Evolutionary conservation across 1,284 basidiomycete species (phyloP), one percentile per base, ranked within the genome.

Genomic region (Cutaneotrichosporon mucoides): DNA sequence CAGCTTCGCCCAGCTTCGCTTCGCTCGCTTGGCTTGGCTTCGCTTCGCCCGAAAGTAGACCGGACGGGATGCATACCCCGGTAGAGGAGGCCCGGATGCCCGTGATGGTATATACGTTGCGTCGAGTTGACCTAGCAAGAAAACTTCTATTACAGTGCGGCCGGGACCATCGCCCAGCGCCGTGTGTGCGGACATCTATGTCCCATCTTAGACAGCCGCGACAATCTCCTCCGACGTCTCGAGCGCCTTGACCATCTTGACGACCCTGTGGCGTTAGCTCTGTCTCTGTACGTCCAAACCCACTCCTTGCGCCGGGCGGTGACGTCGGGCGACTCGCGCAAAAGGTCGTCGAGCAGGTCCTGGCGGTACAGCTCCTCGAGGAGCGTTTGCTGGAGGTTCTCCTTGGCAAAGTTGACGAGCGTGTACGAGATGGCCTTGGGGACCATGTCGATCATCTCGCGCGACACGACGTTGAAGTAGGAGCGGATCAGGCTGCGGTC

Each of bases 371-470:
- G 64, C 61, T 72, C 61, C 60, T 75, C 73, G 38, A 76, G 61
- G 4, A 76, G 63, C 58, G 73, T 44, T 15, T 59, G 51, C 58
- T 60, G 61, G 11, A 63, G 57, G 47, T 49, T 35, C 81, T 98
- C 93, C 80, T 97, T 97, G 64, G 92, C 87, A 77, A 87, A 86
- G 72, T 87, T 89, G 54, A 99, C 94, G 36, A 99, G 85, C 33
- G 92, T 98, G 71, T 94, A 82, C 56, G 92, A 89, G 76, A 99
- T 96, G 42, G 95, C 94, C 79, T 94, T 92, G 15, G 96, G 96
- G 8, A 99, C 90, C 93, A 98, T 98, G 79, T 99, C 96, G 74
- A 98, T 98, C 88, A 99, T 93, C 78, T 97, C 94, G 56, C 94
- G 89, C 83, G 99, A 98, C 64, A 97, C 92, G 66, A 97, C 92